A percentile compares a stretch with the other conserved stretches of the same genome.
Evolutionary conservation across 371 early-diverging fungal genomes (phyloP).

Genomic region (Mortierella polycephala): DNA sequence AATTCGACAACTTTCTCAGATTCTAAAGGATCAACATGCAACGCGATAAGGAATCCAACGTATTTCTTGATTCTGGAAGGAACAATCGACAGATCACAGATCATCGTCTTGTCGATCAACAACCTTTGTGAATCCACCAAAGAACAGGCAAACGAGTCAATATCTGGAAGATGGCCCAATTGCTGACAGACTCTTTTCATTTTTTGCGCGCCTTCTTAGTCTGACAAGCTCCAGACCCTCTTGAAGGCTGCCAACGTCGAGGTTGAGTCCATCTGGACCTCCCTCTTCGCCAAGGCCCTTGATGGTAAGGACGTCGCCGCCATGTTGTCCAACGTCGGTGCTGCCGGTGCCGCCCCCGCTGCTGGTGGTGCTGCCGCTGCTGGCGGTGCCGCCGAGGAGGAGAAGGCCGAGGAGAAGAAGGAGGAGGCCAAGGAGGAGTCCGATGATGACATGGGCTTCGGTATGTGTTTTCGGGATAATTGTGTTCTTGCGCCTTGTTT

Average conservation of each 20-base stretch:
- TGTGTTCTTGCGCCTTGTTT: too few relatives aligned
- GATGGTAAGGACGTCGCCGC: constrained; percentile 93
- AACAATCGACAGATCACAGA: too few relatives aligned
- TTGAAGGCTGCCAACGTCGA: constrained; percentile 93
- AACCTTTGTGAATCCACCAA: too few relatives aligned
- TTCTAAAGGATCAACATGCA: too few relatives aligned
- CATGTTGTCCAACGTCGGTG: constrained; percentile 93
- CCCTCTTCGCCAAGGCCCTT: constrained; percentile 97
- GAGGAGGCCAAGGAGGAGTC: constrained; percentile 90
- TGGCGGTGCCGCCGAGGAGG: constrained; percentile 66
- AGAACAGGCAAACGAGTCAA: too few relatives aligned
- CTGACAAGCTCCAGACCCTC: constrained; percentile 94
- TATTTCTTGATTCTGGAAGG: too few relatives aligned
- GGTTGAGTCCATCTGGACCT: constrained; percentile 96
- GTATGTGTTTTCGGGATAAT: constrained; percentile 50
- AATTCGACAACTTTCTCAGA: too few relatives aligned
- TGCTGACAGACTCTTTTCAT: constrained; percentile 15
- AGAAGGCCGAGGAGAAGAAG: constrained; percentile 71
- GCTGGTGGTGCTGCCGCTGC: constrained; percentile 67
- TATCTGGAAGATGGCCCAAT: neutral
- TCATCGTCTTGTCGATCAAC: too few relatives aligned
- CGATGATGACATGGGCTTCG: constrained; percentile 96
- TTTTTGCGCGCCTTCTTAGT: constrained; percentile 64
- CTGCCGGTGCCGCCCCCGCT: constrained; percentile 80
- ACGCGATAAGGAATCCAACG: too few relatives aligned